Evolutionary conservation across 768 basidiomycete genomes (phyloP), one percentile per base, ranked within the genome.

Genomic region (Podaxis mareebaensis): DNA sequence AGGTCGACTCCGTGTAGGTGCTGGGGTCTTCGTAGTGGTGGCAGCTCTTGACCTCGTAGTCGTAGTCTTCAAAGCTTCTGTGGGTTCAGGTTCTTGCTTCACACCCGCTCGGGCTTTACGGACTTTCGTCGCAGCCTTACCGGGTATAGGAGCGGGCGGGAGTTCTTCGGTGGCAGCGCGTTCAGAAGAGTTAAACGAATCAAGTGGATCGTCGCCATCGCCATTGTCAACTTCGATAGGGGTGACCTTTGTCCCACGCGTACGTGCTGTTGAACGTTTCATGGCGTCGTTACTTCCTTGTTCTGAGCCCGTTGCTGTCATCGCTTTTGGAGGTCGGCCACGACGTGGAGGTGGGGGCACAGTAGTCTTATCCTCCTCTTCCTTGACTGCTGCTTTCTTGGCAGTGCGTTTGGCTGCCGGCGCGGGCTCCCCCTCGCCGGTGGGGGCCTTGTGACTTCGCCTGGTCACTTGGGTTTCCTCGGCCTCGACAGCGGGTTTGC

Each of bases 401-500:
- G 53, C 28, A 4, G 52, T 39, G 17, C 61, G 65, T 30, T 54
- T 63, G 24, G 44, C 33, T 38, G 44, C 61, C 24, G 58, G 58
- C 4, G 40, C 40, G 30, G 62, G 58, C 44, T 63, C 63, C 42
- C 59, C 56, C 8, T n/a, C 55, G 24, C 20, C 46, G 20, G 55
- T 57, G 13, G 57, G 38, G 15, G 40, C 20, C 24, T 65, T 58
- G n/a, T 49, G 64, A 22, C 42, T 38, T 6, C 33, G 40, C 33
- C 38, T 22, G 28, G 60, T 30, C 6, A 49, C 40, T n/a, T 62
- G 63, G 4, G 59, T 46, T 49, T 72, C 72, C n/a, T 71, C 67
- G 0, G 67, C 66, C 38, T 76, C 73, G 3, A 63, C 67, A 12
- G 70, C 72, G 4, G 65, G 63, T 59, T 74, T 73, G 8, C 72